Conservation (phyloP, 768 basidiomycete genomes). For the Tylopilus vinaceipallidus region DNA sequence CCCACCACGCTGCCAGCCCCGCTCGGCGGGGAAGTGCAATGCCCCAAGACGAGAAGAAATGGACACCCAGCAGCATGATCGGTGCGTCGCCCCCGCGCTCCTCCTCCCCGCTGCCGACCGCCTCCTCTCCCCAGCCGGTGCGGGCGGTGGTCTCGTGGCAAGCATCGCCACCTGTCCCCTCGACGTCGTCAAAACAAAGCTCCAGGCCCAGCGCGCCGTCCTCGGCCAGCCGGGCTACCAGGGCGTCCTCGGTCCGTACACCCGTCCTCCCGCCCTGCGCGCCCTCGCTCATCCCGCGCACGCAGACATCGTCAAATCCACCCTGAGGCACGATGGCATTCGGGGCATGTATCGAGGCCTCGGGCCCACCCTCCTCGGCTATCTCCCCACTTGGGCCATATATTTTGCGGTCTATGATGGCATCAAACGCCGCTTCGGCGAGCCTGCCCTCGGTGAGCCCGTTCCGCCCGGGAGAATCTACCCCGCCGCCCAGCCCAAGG, state of each 20-base stretch:
- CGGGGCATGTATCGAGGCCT: slow-evolving; percentile 95
- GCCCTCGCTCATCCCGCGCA: slow-evolving; percentile 11
- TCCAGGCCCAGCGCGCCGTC: slow-evolving; percentile 87
- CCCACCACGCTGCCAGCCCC: slow-evolving; percentile 32
- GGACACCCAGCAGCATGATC: slow-evolving; percentile 80
- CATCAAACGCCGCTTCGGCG: slow-evolving; percentile 82
- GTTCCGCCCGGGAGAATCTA: slow-evolving; percentile 51
- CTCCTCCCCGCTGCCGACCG: not conserved
- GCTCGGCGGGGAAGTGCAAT: slow-evolving; percentile 66
- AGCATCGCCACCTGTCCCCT: slow-evolving; percentile 95
- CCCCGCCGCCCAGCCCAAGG: slow-evolving; percentile 82
- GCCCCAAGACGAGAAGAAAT: slow-evolving; percentile 56
- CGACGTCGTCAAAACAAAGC: slow-evolving; percentile 95
- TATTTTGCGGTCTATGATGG: slow-evolving; percentile 98
- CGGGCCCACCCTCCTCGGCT: slow-evolving; percentile 93
- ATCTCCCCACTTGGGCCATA: slow-evolving; percentile 98
- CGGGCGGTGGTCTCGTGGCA: slow-evolving; percentile 90
- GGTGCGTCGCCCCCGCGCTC: slow-evolving; percentile 43
- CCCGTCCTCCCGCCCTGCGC: slow-evolving; percentile 8
- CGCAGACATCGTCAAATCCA: slow-evolving; percentile 53
- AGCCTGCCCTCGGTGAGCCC: slow-evolving; percentile 48
- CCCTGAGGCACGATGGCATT: slow-evolving; percentile 67
- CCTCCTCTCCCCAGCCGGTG: slow-evolving; percentile 62
- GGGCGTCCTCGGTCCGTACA: slow-evolving; percentile 65
- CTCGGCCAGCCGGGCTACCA: slow-evolving; percentile 71